Evolutionary conservation across 2,329 filamentous ascomycete genomes (phyloP), one percentile per base, ranked within the genome.

Genomic region (Fusarium tupiense): DNA sequence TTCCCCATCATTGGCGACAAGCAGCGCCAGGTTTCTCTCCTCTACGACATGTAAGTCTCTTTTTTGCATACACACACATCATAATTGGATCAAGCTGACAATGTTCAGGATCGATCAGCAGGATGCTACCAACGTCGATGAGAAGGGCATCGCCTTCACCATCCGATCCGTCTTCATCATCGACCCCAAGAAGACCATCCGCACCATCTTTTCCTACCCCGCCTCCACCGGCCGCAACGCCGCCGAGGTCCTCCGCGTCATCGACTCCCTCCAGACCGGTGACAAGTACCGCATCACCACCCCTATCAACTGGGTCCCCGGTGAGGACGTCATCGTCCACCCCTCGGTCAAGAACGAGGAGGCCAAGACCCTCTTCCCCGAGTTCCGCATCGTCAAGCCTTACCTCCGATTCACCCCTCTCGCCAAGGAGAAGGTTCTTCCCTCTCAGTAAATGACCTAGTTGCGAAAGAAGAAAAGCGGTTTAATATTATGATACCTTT

Each of bases 141-240:
- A 88, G 80, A 94, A 94, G 89, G 92, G 92, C 78, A 93, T 96
- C 78, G 94, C 95, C 64, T 96, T 97, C 86, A 98, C 95, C 78
- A 97, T 98, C 86, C 94, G 95, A 80, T 94, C 93, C 78, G 95
- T 98, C 82, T 98, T 97, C 89, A 88, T 98, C 86, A 96, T 98
- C 83, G 95, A 98, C 87, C 95, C 95, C 74, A 91, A 90, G 84
- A 98, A 97, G 91, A 96, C 92, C 84, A 96, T 98, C 85, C 92
- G 95, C 79, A 91, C 95, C 82, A 97, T 94, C 83, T 93, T 98
- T 87, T 92, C 93, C 81, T 98, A 98, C 88, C 95, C 95, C 49
- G 95, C 95, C 71, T 95, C 93, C 67, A 97, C 94, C 52, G 95
- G 95, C 84, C 91, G 93, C 81, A 95, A 95, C 88, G 91, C 92